Conservation (phyloP, 805 yeast genomes). For the Candida sphagnicola region DNA sequence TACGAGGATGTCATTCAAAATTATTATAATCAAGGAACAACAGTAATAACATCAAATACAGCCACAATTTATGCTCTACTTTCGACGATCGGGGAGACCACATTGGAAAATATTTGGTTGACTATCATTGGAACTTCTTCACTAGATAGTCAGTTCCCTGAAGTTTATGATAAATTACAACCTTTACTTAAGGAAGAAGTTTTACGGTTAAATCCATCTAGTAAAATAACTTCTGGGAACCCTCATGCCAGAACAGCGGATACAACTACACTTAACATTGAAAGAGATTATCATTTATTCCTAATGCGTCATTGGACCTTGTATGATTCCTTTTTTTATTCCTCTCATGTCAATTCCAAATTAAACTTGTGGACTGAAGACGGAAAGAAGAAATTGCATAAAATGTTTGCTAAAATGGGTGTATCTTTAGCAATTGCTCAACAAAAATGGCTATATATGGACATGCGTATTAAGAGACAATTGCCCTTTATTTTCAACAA, state of each 20-base stretch:
- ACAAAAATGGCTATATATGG: conserved; percentile 91
- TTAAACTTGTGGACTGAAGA: conserved; percentile 86
- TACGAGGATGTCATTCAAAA: conserved; percentile 59
- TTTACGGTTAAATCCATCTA: conserved; percentile 53
- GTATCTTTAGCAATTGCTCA: conserved; percentile 83
- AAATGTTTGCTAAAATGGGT: conserved; percentile 96
- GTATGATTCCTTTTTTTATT: conserved; percentile 85
- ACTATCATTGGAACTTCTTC: conserved; percentile 87
- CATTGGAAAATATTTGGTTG: conserved; percentile 70
- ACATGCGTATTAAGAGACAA: conserved; percentile 69
- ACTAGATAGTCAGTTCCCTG: conserved; percentile 67
- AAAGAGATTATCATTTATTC: conserved; percentile 82
- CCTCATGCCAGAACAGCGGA: conserved; percentile 33
- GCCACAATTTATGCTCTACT: conserved; percentile 77
- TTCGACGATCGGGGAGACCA: conserved; percentile 80
- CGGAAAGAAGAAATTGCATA: conserved; percentile 81
- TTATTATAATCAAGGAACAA: conserved; percentile 83
- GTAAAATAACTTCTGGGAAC: conserved; percentile 8
- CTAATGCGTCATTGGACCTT: conserved; percentile 89
- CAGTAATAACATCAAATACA: conserved; percentile 69
- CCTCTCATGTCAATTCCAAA: conserved; percentile 88
- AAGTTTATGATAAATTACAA: conserved; percentile 64
- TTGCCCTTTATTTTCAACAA: conserved; percentile 64
- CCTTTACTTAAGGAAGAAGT: conserved; percentile 85
- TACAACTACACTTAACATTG: conserved; percentile 53